Base-by-base conservation (phyloP, 2,329 filamentous ascomycete species). In the Trichoderma sp. region DNA sequence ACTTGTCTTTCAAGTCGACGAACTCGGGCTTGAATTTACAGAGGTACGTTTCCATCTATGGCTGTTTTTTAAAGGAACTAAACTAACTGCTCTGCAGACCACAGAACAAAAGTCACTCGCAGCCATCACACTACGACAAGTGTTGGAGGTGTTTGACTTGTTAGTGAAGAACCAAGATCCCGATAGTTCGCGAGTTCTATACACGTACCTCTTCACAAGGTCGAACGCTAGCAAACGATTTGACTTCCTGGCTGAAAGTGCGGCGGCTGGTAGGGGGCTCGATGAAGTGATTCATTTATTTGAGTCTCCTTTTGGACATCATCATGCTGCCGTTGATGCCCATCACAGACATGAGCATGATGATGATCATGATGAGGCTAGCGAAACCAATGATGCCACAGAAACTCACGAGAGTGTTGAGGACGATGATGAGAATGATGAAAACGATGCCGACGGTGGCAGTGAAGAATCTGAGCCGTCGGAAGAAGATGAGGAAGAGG, bases 11-110 rank as follows among this genome's bases (percentile, higher is more conserved):
- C 84, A 86, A 72, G 79, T 88, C 61, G 85, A 87, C 32, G 84
- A 86, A 72, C 82, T 88, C 53, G 85, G 84, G 9, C 80, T 88
- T 36, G 86, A 88, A 76, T 87, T 87, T 77, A 80, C 84, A 24
- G 86, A 88, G 80, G 85, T 86, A 79, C 74, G 83, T 73, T 18
- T 61, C 14, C 11, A 8, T 21, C 9, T 6, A n/a, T 6, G 21
- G 6, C 36, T 24, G 9, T 4, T 18, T 15, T 5, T 11, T 32
- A 24, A 24, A 57, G 6, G 12, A 18, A 11, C 57, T 15, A 21
- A 26, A 26, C 58, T 83, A 76, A 83, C 76, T 8, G 34, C 34
- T 28, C 34, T 51, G 2, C 62, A 85, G 83, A 81, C 82, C 36
- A 80, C 77, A 8, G 76, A 78, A n/a, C 76, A 74, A 15, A 80